These are phyloP conservation scores for Abrus precatorius DNA, from an alignment of 306 rosid genomes.

Conservation along the genomic window DNA sequence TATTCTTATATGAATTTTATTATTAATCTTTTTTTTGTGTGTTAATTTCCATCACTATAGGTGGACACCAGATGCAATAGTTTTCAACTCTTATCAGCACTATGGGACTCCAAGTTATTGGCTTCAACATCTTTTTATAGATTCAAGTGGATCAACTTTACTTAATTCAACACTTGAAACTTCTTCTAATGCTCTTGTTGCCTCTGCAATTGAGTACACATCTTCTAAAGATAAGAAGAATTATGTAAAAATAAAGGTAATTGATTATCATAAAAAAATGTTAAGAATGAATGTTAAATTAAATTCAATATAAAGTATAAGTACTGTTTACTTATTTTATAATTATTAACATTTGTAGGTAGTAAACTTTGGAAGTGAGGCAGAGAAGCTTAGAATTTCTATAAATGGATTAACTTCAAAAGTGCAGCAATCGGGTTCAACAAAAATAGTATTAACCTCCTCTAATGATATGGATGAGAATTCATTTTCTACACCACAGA, in stretches of 20 bases:
- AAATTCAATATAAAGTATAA: no score
- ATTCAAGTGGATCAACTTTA: constrained; percentile 75
- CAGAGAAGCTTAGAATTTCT: constrained; percentile 53
- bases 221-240: constrained; percentile 42
- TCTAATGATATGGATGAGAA: constrained; percentile 69
- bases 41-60: constrained; percentile 24
- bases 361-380: constrained; percentile 67
- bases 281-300: no score
- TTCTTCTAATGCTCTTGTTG: constrained; percentile 49
- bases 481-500: constrained; percentile 65
- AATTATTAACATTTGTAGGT: constrained; percentile 48
- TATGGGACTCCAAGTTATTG: constrained; percentile 91
- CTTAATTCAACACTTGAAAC: constrained; percentile 59
- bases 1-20: neutral
- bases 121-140: constrained; percentile 63
- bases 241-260: constrained; percentile 75
- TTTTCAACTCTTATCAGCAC: constrained; percentile 61
- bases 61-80: constrained; percentile 84
- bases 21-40: neutral
- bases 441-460: constrained; percentile 60
- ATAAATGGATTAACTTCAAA: constrained; percentile 52
- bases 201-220: constrained; percentile 68
- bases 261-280: neutral
- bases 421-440: constrained; percentile 47
- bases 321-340: no score